Evolutionary conservation across 2,329 filamentous ascomycete genomes (phyloP).

Genomic region (Pseudogymnoascus sp.): DNA sequence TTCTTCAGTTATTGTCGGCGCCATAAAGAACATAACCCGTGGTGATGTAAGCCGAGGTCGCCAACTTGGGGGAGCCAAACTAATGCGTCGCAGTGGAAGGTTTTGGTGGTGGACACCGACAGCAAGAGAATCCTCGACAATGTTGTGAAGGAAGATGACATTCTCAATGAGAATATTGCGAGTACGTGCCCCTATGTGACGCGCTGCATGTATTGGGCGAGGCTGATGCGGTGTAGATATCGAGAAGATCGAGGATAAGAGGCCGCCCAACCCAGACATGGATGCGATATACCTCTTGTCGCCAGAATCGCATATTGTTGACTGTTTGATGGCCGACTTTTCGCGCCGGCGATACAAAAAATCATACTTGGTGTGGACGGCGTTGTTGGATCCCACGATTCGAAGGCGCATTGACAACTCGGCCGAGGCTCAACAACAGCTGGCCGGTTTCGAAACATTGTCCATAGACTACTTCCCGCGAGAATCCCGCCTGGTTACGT

Average conservation of each 20-base stretch:
- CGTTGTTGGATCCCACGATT: slow-evolving; percentile 60
- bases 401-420: slow-evolving; percentile 69
- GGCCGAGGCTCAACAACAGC: slow-evolving; percentile 59
- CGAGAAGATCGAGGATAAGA: slow-evolving; percentile 82
- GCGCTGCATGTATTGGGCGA: slow-evolving; percentile 13
- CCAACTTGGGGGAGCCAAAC: slow-evolving; percentile 11
- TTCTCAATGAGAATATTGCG: slow-evolving; percentile 91
- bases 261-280: slow-evolving; percentile 77
- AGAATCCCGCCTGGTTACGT: slow-evolving; percentile 85
- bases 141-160: slow-evolving; percentile 89
- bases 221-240: slow-evolving; percentile 55
- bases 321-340: slow-evolving; percentile 89
- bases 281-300: slow-evolving; percentile 92
- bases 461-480: slow-evolving; percentile 84
- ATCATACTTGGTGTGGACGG: slow-evolving; percentile 78
- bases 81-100: slow-evolving; percentile 70
- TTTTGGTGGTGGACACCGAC: slow-evolving; percentile 77
- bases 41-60: slow-evolving; percentile 57
- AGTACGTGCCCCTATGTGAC: slow-evolving; percentile 44
- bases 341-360: slow-evolving; percentile 74
- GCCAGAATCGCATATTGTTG: slow-evolving; percentile 78
- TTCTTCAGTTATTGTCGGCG: slow-evolving; percentile 57
- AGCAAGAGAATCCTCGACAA: slow-evolving; percentile 84
- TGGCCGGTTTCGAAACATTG: slow-evolving; percentile 73
- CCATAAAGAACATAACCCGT: slow-evolving; percentile 69